phyloP scores from a whole-genome alignment of 2,329 filamentous ascomycete species.

The Xylaria polymorpha region DNA sequence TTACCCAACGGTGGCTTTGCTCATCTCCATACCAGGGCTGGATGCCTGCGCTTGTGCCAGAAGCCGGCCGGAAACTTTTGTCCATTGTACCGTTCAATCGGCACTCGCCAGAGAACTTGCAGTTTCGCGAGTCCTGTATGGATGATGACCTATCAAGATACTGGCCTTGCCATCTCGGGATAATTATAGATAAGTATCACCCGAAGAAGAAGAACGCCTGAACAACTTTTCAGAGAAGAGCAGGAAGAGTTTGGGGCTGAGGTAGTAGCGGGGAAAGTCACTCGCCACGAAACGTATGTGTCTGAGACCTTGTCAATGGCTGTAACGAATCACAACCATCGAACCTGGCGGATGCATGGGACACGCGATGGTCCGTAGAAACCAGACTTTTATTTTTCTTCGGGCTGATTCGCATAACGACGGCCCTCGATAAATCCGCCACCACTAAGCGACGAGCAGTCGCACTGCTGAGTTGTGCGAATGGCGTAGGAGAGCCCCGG shows the following conservation, averaged over 20 bases:
- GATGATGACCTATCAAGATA: constrained; percentile 2
- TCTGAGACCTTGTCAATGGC: constrained; percentile 22
- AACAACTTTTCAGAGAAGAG: constrained; percentile 5
- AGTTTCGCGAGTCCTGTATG: neutral
- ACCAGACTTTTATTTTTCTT: constrained; percentile 5
- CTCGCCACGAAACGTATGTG: constrained; percentile 19
- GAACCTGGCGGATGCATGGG: constrained; percentile 14
- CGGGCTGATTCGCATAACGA: constrained; percentile 6
- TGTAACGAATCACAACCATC: constrained; percentile 41
- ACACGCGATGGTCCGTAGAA: constrained; percentile 12
- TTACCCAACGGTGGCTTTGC: constrained; percentile 40
- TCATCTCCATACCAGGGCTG: constrained; percentile 23
- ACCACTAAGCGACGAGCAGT: constrained; percentile 14
- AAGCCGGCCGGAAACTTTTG: constrained; percentile 32
- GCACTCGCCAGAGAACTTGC: constrained; percentile 25
- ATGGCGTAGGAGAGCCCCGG: constrained; percentile 5
- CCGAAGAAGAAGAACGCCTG: constrained; percentile 13
- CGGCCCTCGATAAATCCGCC: constrained; percentile 19
- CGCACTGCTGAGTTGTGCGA: constrained; percentile 13
- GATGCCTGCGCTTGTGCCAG: constrained; percentile 21
- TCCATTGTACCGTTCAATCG: constrained; percentile 14
- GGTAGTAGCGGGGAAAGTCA: constrained; percentile 35
- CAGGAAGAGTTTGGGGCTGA: constrained; percentile 34
- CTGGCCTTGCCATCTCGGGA: neutral
- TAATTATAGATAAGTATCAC: constrained; percentile 15